These are phyloP conservation scores for Clarireedia paspali DNA, from an alignment of 2,329 filamentous ascomycete species.

Conservation along the genomic window DNA sequence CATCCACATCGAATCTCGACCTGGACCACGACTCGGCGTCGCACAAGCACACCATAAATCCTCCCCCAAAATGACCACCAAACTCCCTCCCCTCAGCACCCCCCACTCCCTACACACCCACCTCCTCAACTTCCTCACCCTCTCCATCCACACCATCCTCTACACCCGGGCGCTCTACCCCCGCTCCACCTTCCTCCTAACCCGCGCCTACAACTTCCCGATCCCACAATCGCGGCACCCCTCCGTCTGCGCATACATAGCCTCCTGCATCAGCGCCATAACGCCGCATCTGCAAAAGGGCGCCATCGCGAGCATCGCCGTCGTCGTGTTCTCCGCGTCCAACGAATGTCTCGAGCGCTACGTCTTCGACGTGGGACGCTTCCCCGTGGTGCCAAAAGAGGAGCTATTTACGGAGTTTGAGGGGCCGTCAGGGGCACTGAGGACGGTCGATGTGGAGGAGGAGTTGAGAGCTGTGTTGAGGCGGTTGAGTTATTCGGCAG, in stretches of 20 bases:
- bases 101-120: conserved; percentile 39
- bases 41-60: not conserved
- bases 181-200: conserved; percentile 54
- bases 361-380: conserved; percentile 34
- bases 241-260: conserved; percentile 45
- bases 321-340: conserved; percentile 28
- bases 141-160: conserved; percentile 63
- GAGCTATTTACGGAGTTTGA: conserved; percentile 33
- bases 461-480: conserved; percentile 62
- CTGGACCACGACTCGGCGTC: not conserved
- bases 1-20: too few species aligned
- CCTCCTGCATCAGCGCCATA: not conserved
- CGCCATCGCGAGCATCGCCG: conserved; percentile 16
- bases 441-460: conserved; percentile 59
- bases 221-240: conserved; percentile 64
- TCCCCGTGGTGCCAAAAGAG: conserved; percentile 30
- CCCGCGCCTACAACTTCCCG: conserved; percentile 63
- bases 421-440: conserved; percentile 28
- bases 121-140: conserved; percentile 60
- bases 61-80: conserved; percentile 8
- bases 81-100: not conserved
- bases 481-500: conserved; percentile 51
- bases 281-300: not conserved
- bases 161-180: conserved; percentile 62
- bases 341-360: conserved; percentile 34